phyloP scores from a whole-genome alignment of 352 stramenopile species.

The Phytophthora quininea region DNA sequence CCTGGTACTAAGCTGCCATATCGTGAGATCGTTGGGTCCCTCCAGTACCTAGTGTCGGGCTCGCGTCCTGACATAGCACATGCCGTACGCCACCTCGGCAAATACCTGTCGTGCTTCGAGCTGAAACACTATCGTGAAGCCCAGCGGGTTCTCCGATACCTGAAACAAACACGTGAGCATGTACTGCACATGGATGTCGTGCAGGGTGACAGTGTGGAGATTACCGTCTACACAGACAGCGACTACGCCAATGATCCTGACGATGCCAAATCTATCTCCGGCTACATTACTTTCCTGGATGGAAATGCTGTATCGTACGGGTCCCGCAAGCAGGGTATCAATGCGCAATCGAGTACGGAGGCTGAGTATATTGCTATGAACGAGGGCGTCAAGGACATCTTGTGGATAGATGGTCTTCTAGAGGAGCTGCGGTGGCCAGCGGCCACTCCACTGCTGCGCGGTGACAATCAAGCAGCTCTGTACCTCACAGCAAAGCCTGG shows the following conservation, averaged over 20 bases:
- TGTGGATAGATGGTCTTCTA: conserved; percentile 20
- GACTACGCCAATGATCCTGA: conserved; percentile 34
- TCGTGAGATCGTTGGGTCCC: no score
- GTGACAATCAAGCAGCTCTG: conserved; percentile 8
- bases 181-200: conserved; percentile 11
- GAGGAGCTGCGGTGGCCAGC: conserved; percentile 3
- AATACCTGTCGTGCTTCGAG: conserved; percentile 6
- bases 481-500: conserved; percentile 12
- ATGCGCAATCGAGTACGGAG: conserved; percentile 32
- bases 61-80: no score
- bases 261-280: conserved; percentile 28
- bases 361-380: conserved; percentile 36
- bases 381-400: conserved; percentile 21
- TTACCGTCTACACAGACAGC: conserved; percentile 17
- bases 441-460: conserved; percentile 6
- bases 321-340: conserved; percentile 34
- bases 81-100: no score
- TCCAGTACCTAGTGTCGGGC: no score
- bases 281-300: conserved; percentile 30
- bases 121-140: conserved; percentile 1
- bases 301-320: conserved; percentile 32
- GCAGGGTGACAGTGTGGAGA: not conserved
- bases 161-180: conserved; percentile 12
- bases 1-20: no score
- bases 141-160: conserved; percentile 9